Base-by-base conservation (phyloP, 768 basidiomycete genomes). In the Suillus tomentosus region DNA sequence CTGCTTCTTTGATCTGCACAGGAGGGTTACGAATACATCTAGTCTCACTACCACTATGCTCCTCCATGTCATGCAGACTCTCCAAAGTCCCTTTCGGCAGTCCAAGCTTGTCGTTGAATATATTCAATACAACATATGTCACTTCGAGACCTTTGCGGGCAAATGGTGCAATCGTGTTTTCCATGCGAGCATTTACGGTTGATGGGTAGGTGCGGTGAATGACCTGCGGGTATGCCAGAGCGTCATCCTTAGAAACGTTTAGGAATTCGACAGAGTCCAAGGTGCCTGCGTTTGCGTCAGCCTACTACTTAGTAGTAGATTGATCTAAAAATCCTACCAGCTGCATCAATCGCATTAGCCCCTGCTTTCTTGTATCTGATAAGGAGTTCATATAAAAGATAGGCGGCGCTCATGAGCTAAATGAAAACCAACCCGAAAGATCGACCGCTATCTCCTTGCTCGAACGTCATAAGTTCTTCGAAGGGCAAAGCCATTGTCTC, bases 221-320 rank as follows among this genome's bases (percentile, higher is more conserved):
- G 27, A 81, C 74, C 0, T 72, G 66, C 0, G 89, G 90, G 76
- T 82, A 90, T 0, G 85, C 81, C 0, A 91, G 70, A 0, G 81
- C 87, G 66, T 92, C 90, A 69, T 92, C 89, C 69, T 89, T 88
- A 0, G 88, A 78, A 39, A 90, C 73, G 68, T 89, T 89, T 65
- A 90, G 78, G 72, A 88, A 89, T 69, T 90, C 87, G 5, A 81
- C 79, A 1, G 80, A 80, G 69, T 90, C 88, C 15, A 57, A 40
- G 4, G 8, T 24, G 56, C 37, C 56, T 57, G 39, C 9, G 3
- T 24, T 9, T 22, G 37, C 3, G 22, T 57, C 5, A 39, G 37
- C 39, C 37, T 24, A 24, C 37, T 24, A 3, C 22, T 43, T 1
- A 56, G 15, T 1, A 37, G 15, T 40, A 22, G 5, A 22, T 39